phyloP scores from a whole-genome alignment of 352 stramenopile species.

The Aphanomyces invadans region DNA sequence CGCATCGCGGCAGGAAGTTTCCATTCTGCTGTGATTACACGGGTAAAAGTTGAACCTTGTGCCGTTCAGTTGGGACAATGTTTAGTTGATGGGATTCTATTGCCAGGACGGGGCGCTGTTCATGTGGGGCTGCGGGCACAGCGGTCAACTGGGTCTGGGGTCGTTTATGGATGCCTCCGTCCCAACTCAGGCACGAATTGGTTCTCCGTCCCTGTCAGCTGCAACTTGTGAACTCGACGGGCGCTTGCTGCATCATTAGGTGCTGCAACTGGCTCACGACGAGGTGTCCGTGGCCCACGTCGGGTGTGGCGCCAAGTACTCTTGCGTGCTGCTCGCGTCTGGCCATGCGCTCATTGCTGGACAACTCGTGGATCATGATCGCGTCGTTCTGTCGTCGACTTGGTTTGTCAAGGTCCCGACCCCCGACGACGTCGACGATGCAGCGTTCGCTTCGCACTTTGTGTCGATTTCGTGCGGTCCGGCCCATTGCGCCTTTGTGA shows the following conservation, averaged over 20 bases:
- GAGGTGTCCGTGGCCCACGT: constrained; percentile 23
- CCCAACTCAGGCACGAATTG: constrained; percentile 34
- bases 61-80: too few relatives aligned
- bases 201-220: too few relatives aligned
- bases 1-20: constrained; percentile 55
- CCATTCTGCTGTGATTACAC: constrained; percentile 52
- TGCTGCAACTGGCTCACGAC: constrained; percentile 39
- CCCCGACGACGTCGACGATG: not conserved
- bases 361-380: not conserved
- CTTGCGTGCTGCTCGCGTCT: constrained; percentile 28
- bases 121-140: constrained; percentile 58
- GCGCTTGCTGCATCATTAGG: too few relatives aligned
- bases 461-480: not conserved
- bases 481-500: not conserved
- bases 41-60: not conserved
- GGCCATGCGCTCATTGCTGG: constrained; percentile 1
- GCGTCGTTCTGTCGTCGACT: not conserved
- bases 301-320: constrained; percentile 27
- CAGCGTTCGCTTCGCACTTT: not conserved
- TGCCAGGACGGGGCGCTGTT: constrained; percentile 45
- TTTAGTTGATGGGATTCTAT: too few relatives aligned
- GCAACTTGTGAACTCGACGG: too few relatives aligned
- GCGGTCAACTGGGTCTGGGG: constrained; percentile 57
- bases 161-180: constrained; percentile 49
- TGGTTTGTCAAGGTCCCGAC: not conserved